Percentiles rank a stretch among this genome's conserved stretches.
Conservation (phyloP, 148 eudicot species). For the Amaranthus palmeri region DNA sequence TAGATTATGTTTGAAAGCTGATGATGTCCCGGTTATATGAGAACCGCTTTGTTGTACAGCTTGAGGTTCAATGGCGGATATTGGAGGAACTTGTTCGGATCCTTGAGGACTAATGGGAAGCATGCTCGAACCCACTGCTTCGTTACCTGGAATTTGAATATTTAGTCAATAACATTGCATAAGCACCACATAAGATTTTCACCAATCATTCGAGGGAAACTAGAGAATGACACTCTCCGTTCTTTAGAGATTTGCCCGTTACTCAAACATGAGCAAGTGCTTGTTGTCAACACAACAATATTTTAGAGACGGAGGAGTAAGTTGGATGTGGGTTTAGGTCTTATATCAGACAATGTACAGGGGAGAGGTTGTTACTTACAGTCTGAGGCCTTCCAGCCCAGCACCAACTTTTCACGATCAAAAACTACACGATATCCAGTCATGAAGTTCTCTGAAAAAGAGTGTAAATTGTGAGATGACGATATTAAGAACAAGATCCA, state of each 20-base stretch:
- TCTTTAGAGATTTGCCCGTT: too few species aligned
- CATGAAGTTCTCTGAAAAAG: slow-evolving; percentile 85
- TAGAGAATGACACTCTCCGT: too few species aligned
- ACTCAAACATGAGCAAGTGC: too few species aligned
- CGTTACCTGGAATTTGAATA: slow-evolving; percentile 36
- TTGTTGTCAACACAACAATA: background rate
- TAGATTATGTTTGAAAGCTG: slow-evolving; percentile 12
- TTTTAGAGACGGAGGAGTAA: too few species aligned
- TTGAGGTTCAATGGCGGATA: slow-evolving; percentile 45
- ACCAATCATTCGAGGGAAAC: too few species aligned
- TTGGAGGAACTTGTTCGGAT: slow-evolving; percentile 37
- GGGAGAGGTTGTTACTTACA: slow-evolving; percentile 42
- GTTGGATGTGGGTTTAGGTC: too few species aligned
- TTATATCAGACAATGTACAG: background rate
- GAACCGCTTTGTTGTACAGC: slow-evolving; percentile 37
- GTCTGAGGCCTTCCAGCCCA: slow-evolving; percentile 76
- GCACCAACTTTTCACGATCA: slow-evolving; percentile 66
- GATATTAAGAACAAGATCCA: background rate
- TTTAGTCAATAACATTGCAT: slow-evolving; percentile 13
- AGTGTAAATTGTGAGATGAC: background rate
- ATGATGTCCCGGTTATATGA: slow-evolving; percentile 20
- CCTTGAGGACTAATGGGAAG: slow-evolving; percentile 39
- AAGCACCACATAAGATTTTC: too few species aligned
- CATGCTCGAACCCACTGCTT: slow-evolving; percentile 34
- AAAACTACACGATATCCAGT: slow-evolving; percentile 71